Percentiles rank a stretch among this genome's conserved stretches.
Conservation (phyloP, 371 early-diverging fungal genomes). For the Parasitella parasitica region DNA sequence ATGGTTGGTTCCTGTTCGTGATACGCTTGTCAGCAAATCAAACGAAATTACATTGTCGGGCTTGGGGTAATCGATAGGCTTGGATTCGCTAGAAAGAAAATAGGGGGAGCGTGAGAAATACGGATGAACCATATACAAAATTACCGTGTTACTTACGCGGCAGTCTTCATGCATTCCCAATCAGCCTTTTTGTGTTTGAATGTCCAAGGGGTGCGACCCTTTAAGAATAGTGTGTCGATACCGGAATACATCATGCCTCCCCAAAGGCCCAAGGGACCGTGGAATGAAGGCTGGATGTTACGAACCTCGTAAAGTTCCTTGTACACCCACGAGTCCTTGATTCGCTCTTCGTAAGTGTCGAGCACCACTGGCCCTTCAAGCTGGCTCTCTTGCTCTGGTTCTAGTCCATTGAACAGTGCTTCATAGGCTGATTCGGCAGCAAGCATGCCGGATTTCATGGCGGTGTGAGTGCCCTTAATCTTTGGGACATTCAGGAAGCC, state of each 20-base stretch:
- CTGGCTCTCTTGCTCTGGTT: constrained; percentile 11
- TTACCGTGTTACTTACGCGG: constrained; percentile 39
- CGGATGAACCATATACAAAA: neutral
- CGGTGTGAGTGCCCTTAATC: constrained; percentile 98
- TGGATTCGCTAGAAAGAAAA: constrained; percentile 40
- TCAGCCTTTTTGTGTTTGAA: constrained; percentile 90
- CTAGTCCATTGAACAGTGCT: constrained; percentile 52
- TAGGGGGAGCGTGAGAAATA: constrained; percentile 6
- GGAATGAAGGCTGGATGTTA: constrained; percentile 94
- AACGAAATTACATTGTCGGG: constrained; percentile 96
- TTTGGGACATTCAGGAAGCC: constrained; percentile 97
- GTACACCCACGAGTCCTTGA: constrained; percentile 91
- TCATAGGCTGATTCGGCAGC: constrained; percentile 87
- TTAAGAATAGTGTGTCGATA: constrained; percentile 83
- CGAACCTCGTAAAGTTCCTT: constrained; percentile 91
- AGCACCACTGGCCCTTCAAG: constrained; percentile 49
- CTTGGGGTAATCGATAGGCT: constrained; percentile 96
- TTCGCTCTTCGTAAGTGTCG: constrained; percentile 74
- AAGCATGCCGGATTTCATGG: constrained; percentile 95
- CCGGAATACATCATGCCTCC: constrained; percentile 92
- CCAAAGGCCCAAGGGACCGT: constrained; percentile 80
- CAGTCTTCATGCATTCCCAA: constrained; percentile 74
- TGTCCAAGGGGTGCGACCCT: constrained; percentile 93
- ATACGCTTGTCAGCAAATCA: constrained; percentile 90
- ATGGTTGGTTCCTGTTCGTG: constrained; percentile 94